Percentiles rank a stretch among this genome's conserved stretches.
Evolutionary conservation across 345 rosid genomes (phyloP).

Genomic region (Capsella bursapastoris): DNA sequence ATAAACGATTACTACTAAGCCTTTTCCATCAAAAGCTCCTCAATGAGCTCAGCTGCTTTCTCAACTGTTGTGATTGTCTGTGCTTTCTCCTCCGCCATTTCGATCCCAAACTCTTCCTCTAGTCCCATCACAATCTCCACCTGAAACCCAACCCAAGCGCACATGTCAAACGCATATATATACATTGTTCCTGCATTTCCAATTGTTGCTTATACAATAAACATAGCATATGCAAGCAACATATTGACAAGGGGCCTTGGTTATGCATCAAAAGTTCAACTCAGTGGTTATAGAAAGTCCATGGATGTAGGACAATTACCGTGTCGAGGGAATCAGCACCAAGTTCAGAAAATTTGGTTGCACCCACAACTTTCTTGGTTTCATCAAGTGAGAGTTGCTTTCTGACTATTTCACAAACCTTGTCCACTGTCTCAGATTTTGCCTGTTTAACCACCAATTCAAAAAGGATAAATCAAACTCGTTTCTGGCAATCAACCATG

Average conservation of each 20-base stretch:
- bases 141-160: slow-evolving; percentile 37
- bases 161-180: no score
- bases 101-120: slow-evolving; percentile 74
- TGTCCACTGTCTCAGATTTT: slow-evolving; percentile 62
- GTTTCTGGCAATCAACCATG: not conserved
- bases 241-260: not conserved
- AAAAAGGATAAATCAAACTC: not conserved
- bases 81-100: slow-evolving; percentile 72
- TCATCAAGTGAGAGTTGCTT: slow-evolving; percentile 58
- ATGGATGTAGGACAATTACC: slow-evolving; percentile 38
- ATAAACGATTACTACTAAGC: not conserved
- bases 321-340: slow-evolving; percentile 83
- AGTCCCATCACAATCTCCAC: slow-evolving; percentile 85
- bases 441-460: slow-evolving; percentile 48
- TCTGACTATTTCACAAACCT: slow-evolving; percentile 60
- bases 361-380: slow-evolving; percentile 42
- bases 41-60: slow-evolving; percentile 81
- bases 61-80: slow-evolving; percentile 63
- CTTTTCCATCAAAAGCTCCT: slow-evolving; percentile 52
- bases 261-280: not conserved
- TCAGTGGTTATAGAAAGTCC: not conserved
- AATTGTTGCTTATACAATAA: no score
- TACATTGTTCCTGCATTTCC: no score
- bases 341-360: slow-evolving; percentile 53
- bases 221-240: not conserved